Conservation (phyloP, 108 stramenopile genomes). For the Cyclotella sp. region DNA sequence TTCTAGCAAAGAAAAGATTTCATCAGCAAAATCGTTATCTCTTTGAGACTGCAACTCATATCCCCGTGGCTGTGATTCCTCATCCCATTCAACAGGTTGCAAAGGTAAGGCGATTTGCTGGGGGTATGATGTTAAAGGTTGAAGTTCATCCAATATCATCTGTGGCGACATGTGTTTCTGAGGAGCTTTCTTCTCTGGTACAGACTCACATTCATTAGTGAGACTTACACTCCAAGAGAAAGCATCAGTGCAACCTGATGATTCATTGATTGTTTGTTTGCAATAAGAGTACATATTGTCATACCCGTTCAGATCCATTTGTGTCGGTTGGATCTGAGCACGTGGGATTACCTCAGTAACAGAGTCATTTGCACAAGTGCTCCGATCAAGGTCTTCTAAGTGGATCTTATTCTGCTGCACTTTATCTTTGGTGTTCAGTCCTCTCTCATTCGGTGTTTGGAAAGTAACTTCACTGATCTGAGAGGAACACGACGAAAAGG, state of each 20-base stretch:
- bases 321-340: neutral
- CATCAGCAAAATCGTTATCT: neutral
- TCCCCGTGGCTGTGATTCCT: slow-evolving; percentile 9
- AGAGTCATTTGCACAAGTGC: neutral
- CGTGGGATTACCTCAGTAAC: slow-evolving; percentile 5
- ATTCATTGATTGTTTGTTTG: neutral
- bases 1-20: neutral
- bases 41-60: neutral
- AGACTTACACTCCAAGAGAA: slow-evolving; percentile 12
- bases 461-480: slow-evolving; percentile 11
- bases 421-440: neutral
- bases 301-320: neutral
- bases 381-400: neutral
- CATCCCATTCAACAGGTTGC: slow-evolving; percentile 5
- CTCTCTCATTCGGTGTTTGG: neutral
- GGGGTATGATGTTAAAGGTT: neutral
- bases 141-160: neutral
- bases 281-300: neutral
- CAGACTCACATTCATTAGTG: slow-evolving; percentile 2
- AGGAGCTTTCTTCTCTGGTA: neutral
- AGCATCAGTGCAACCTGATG: neutral
- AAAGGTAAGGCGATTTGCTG: neutral
- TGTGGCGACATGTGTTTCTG: neutral
- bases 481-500: neutral
- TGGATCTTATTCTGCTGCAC: neutral